These are phyloP conservation scores for Colletotrichum horii DNA, from an alignment of 2,329 filamentous ascomycete genomes.

Conservation along the genomic window DNA sequence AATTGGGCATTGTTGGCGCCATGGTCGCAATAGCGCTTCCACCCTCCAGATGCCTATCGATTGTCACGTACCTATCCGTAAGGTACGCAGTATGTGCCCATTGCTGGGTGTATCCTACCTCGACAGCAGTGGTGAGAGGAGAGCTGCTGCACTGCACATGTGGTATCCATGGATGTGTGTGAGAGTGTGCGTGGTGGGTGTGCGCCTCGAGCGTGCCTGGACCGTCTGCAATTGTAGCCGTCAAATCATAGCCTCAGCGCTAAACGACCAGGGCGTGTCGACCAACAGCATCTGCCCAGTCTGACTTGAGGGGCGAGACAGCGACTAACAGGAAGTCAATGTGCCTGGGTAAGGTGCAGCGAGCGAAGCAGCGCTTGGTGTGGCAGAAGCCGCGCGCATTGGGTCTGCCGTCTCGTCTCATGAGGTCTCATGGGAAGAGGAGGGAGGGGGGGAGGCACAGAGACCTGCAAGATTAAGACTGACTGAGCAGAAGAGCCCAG, in stretches of 20 bases:
- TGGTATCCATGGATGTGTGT: neutral
- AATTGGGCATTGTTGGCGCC: neutral
- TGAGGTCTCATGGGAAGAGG: neutral
- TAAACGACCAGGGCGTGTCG: neutral
- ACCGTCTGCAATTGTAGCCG: neutral
- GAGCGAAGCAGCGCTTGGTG: neutral
- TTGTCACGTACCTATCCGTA: neutral
- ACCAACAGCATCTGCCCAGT: slow-evolving; percentile 3
- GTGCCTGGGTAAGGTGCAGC: slow-evolving; percentile 3
- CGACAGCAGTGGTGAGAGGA: neutral
- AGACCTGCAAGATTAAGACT: neutral
- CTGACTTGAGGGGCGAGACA: neutral
- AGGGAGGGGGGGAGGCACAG: neutral
- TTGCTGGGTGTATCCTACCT: neutral
- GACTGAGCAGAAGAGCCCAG: neutral
- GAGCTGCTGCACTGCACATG: neutral
- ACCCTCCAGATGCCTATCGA: neutral
- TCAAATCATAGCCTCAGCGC: slow-evolving; percentile 12
- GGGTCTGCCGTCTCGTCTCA: slow-evolving; percentile 7
- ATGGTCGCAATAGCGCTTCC: neutral
- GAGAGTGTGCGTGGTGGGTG: neutral
- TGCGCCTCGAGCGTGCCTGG: slow-evolving; percentile 1
- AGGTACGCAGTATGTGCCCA: neutral
- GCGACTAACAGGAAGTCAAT: neutral
- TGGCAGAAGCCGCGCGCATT: slow-evolving; percentile 13